Base-by-base conservation (phyloP, 148 eudicot species). In the Chenopodium suecicum region DNA sequence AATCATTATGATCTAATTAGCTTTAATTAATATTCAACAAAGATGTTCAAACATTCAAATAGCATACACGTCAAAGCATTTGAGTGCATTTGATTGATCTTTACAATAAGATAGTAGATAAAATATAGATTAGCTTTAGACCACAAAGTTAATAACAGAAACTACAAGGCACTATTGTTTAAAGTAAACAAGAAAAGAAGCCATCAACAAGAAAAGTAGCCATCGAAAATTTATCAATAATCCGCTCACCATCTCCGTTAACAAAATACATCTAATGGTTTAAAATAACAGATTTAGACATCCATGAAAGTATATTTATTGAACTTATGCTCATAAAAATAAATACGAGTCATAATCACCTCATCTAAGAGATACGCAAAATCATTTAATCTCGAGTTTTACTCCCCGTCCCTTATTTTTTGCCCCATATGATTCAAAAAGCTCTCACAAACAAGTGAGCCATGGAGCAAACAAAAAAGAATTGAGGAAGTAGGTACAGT, bases 41-140 rank as follows among this genome's bases (percentile, higher is more conserved):
- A 41, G 80, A 73, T 23, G 68, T 73, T 64, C 80, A 84, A 70
- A 80, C 78, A 41, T 84, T 84, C 79, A 81, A 46, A 77, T 37
- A 64, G 66, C 72, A 70, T 44, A 76, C 29, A 68, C 37, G 70
- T 70, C 62, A 80, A 80, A 62, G 69, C 17, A 65, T 63, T 76
- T 72, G 72, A 80, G 77, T 79, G 27, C 23, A 22, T 44, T 16
- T 27, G 20, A 66, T 78, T 65, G 48, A 80, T 50, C 70, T 70
- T 37, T 37, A 54, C 80, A 84, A 64, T 34, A 58, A 48, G 66
- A 68, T 4, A 16, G 37, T 47, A 27, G 1, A 20, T 10, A 8
- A 70, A 70, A 7, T 5, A 62, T 20, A 62, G 25, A 62, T 62
- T n/a, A 22, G 25, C 66, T 62, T 62, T 62, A 62, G 66, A 62